phyloP scores from a whole-genome alignment of 2,329 filamentous ascomycete genomes.

The Stromatinia cepivora region DNA sequence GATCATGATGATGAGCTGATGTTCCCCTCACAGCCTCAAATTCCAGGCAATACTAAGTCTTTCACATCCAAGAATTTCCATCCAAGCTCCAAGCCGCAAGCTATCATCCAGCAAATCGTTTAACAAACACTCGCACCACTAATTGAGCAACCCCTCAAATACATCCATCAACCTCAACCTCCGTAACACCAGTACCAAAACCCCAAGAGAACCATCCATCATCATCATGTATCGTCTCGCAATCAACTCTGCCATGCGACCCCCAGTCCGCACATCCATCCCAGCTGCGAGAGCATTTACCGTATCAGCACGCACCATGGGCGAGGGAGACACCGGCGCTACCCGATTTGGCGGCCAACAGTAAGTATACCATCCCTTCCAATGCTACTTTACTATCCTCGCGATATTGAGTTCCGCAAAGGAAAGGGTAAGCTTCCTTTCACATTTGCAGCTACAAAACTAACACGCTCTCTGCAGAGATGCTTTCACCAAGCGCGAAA shows the following conservation, averaged over 20 bases:
- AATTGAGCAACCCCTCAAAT: constrained; percentile 31
- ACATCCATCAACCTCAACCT: constrained; percentile 20
- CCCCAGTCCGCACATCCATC: constrained; percentile 47
- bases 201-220: constrained; percentile 20
- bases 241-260: constrained; percentile 52
- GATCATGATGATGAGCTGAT: constrained; percentile 11
- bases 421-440: constrained; percentile 2
- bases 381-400: constrained; percentile 6
- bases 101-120: constrained; percentile 26
- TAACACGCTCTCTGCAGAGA: constrained; percentile 59
- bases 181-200: not conserved
- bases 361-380: constrained; percentile 26
- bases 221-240: constrained; percentile 65
- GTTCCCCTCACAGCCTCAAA: not conserved
- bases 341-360: constrained; percentile 31
- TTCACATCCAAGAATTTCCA: constrained; percentile 5
- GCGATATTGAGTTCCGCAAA: constrained; percentile 9
- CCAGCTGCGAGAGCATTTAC: constrained; percentile 52
- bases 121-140: constrained; percentile 33
- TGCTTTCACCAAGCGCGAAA: constrained; percentile 88
- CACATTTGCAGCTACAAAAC: constrained; percentile 15
- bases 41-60: constrained; percentile 2
- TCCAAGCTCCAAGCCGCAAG: constrained; percentile 13
- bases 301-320: constrained; percentile 51
- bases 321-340: constrained; percentile 59